Percentiles rank a stretch among this genome's conserved stretches.
phyloP scores from a whole-genome alignment of 306 rosid genomes.

The Vicia sativa region DNA sequence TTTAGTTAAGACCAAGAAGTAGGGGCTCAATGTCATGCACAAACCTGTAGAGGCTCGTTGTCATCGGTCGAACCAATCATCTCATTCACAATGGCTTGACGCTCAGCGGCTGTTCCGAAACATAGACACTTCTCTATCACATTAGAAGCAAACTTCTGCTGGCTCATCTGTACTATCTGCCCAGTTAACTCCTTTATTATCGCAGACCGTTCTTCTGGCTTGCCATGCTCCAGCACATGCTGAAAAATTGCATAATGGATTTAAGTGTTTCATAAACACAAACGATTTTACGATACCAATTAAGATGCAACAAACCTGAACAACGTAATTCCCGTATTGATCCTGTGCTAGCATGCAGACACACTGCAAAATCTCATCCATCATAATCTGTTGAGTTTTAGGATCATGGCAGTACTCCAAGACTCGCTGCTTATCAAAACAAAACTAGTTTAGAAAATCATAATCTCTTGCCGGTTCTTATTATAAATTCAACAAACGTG shows the following conservation, averaged over 20 bases:
- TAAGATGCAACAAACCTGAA: slow-evolving; percentile 69
- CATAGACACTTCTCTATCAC: slow-evolving; percentile 89
- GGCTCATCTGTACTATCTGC: slow-evolving; percentile 94
- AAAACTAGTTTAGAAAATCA: slow-evolving; percentile 29
- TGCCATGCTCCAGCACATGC: slow-evolving; percentile 98
- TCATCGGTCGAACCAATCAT: slow-evolving; percentile 96
- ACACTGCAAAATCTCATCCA: slow-evolving; percentile 94
- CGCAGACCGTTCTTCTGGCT: slow-evolving; percentile 84
- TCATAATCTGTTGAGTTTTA: slow-evolving; percentile 80
- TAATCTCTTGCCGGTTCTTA: slow-evolving; percentile 4
- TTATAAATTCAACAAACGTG: slow-evolving; percentile 4
- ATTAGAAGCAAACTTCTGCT: slow-evolving; percentile 97
- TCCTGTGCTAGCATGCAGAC: slow-evolving; percentile 96
- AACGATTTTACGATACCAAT: slow-evolving; percentile 5
- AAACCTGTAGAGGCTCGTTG: slow-evolving; percentile 96
- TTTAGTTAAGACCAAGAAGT: too few relatives aligned
- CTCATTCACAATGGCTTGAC: slow-evolving; percentile 81
- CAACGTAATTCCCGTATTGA: slow-evolving; percentile 95
- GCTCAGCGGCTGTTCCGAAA: slow-evolving; percentile 83
- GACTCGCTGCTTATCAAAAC: slow-evolving; percentile 67
- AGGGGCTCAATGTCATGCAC: background rate
- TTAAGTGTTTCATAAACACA: background rate
- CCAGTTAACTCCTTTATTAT: slow-evolving; percentile 88
- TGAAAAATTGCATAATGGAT: slow-evolving; percentile 34
- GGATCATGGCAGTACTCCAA: slow-evolving; percentile 86